Base-by-base conservation (phyloP, 2,329 filamentous ascomycete genomes). In the Simplicillium aogashimaense region DNA sequence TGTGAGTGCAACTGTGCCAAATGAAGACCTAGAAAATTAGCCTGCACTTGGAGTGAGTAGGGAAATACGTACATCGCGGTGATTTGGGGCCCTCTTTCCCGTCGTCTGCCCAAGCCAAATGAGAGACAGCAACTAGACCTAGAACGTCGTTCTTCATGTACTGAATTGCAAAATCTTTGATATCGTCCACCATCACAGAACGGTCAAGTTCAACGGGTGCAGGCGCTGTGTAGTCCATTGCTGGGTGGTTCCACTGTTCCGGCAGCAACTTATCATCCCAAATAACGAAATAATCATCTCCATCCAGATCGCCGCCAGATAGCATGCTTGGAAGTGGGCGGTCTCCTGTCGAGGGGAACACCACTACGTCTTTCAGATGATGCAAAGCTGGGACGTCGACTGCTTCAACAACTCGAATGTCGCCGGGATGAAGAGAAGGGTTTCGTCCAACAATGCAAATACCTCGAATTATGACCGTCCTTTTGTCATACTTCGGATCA, bases 111-210 rank as follows among this genome's bases (percentile, higher is more conserved):
- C 76, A 77, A 2, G 81, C 89, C 14, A 94, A 65, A 60, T 98
- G 92, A 0, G 87, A 76, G 47, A 77, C 74, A 0, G 92, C 92
- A 53, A 98, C 95, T 3, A 72, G 69, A 1, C 80, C 78, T 2
- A 98, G 72, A 11, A 76, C 76, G 53, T 97, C 86, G 48, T 94
- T 89, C 63, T 94, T 92, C 76, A 97, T 89, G 52, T 94, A 95
- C 3, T 76, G 76, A 25, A 95, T 84, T 51, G 95, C 97, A 61
- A 97, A 97, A 0, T 79, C 72, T 20, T 77, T 81, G 35, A 97
- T 75, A 44, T 95, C 83, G 5, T 78, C 66, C 1, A 85, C 74
- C 0, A 74, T 76, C 11, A 95, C 85, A 4, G 79, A 70, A 1
- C 74, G 65, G 6, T 74, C 60, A 7, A 82, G 65, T 15, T 71